Base-by-base conservation (phyloP, 768 basidiomycete genomes). In the Kwoniella botswanensis region DNA sequence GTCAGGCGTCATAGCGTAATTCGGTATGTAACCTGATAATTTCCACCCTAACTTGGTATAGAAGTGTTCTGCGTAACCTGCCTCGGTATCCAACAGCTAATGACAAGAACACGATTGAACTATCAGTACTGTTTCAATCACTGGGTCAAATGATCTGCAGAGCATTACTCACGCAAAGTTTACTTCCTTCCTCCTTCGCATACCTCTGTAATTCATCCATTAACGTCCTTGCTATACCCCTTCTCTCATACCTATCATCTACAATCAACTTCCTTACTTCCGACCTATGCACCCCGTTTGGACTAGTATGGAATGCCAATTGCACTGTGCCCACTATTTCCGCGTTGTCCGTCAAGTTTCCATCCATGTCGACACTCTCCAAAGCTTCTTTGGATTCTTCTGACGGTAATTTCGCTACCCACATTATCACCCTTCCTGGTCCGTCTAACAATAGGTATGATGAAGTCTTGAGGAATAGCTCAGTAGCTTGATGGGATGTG, bases 21-120 rank as follows among this genome's bases (percentile, higher is more conserved):
- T 67, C 17, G 71, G 71, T 15, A 72, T 52, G n/a, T 42, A 29
- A 6, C 71, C 71, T 12, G 56, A 9, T 17, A 56, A 43, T 21
- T 58, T 68, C 71, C 71, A 72, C 5, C 71, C 71, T 41, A 68
- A 13, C 9, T 35, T 42, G 29, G 18, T 21, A 46, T 72, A 72
- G 21, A 72, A 61, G 26, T 72, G 60, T 56, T 72, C 67, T 10
- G 71, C 71, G 29, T 72, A 72, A 1, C 67, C 71, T 18, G 59
- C 71, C 55, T 72, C 71, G n/a, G 71, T 72, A 44, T 72, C 71
- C n/a, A 72, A 41, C 50, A 72, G 56, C 71, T 72, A 26, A 21
- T 42, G 22, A 18, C 18, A 57, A 1, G 15, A 26, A 29, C 15
- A 57, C 26, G 18, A 55, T 24, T 24, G 54, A 12, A 55, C 54